phyloP scores from a whole-genome alignment of 176 grass and related monocot genomes.

The Avena sativa region DNA sequence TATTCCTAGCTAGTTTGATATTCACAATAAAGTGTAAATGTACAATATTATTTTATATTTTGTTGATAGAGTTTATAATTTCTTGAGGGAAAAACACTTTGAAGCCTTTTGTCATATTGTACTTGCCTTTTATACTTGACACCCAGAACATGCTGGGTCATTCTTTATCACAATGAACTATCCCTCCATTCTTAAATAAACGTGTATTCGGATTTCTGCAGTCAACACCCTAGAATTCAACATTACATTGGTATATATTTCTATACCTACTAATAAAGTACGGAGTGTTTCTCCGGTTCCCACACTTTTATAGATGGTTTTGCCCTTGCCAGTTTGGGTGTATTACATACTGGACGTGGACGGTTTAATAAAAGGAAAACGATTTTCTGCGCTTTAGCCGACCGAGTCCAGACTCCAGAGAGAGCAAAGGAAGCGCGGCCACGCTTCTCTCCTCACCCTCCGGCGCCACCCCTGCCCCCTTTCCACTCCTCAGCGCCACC shows the following conservation, averaged over 20 bases:
- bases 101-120: background rate
- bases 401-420: too few relatives aligned
- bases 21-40: background rate
- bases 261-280: too few relatives aligned
- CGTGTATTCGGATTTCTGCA: background rate
- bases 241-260: background rate
- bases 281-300: too few relatives aligned
- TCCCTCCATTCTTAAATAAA: background rate
- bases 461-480: too few relatives aligned
- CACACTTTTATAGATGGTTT: too few relatives aligned
- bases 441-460: too few relatives aligned
- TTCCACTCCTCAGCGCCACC: too few relatives aligned
- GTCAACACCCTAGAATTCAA: background rate
- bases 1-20: background rate
- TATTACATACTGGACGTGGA: too few relatives aligned
- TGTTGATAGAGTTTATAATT: background rate
- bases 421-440: too few relatives aligned
- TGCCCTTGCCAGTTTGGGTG: too few relatives aligned
- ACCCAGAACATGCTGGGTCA: background rate
- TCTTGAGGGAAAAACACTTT: background rate
- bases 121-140: background rate
- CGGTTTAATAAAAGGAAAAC: too few relatives aligned
- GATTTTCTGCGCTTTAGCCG: too few relatives aligned
- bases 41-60: conserved; percentile 15
- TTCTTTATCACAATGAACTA: background rate